Base-by-base conservation (phyloP, 2,329 filamentous ascomycete species). In the Fusarium proliferatum region DNA sequence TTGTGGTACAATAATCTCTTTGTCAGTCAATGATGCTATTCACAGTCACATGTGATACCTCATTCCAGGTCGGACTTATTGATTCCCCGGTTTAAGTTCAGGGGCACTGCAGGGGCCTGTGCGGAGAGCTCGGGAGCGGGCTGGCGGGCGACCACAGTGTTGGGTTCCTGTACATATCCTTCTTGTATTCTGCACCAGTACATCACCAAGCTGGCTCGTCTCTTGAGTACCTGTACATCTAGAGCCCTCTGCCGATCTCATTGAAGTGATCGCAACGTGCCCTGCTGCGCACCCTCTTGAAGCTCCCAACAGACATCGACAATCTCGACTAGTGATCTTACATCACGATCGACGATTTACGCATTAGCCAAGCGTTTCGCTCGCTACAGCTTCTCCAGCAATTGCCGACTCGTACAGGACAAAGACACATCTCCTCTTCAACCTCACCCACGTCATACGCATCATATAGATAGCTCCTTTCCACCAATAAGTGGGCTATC, bases 331-430 rank as follows among this genome's bases (percentile, higher is more conserved):
- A 58, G 61, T 46, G 34, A 30, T 30, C 51, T 41, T 67, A 73
- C 74, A 76, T 77, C 75, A 75, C 71, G 71, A 76, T 76, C 75
- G 69, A 74, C 72, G 63, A 65, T 55, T 55, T 53, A 62, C 64
- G 52, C 61, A 72, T 72, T 74, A 69, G 72, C 72, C 72, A 72
- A 69, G 72, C 60, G 36, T 36, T 46, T 61, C 49, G 51, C 63
- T 69, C 45, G 55, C 71, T 72, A 59, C 62, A 49, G 34, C 17
- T 59, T 55, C 36, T 55, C 55, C 38, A 52, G 53, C 69, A 48
- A 72, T 52, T 41, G 65, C 45, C 60, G 52, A 67, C 64, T 42
- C 23, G 26, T 34, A 38, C 52, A 59, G 57, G 28, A 64, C 59
- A 49, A 30, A 60, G 38, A 55, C 52, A 64, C 46, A 48, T 43